Evolutionary conservation across 306 rosid genomes (phyloP).

Genomic region (Calophaca sinica): DNA sequence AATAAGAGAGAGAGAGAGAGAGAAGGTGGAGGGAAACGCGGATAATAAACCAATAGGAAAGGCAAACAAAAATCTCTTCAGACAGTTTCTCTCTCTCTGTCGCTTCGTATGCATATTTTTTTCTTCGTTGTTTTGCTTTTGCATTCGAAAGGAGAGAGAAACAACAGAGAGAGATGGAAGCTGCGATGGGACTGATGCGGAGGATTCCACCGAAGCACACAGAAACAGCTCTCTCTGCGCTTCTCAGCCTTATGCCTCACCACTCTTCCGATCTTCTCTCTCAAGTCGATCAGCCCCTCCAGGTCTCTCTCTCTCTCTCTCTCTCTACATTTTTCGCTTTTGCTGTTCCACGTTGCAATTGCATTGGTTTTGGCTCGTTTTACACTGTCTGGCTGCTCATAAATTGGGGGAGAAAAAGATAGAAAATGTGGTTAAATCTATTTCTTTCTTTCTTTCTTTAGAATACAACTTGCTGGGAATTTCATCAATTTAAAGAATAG

Average conservation of each 20-base stretch:
- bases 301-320: slow-evolving; percentile 57
- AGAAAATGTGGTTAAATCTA: not conserved
- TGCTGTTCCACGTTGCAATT: not conserved
- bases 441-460: not conserved
- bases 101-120: not conserved
- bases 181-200: slow-evolving; percentile 97
- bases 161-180: slow-evolving; percentile 63
- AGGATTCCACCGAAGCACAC: slow-evolving; percentile 89
- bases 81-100: slow-evolving; percentile 3
- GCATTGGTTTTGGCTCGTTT: not conserved
- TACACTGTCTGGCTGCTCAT: not conserved
- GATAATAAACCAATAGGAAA: not conserved
- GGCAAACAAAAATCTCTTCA: slow-evolving; percentile 30
- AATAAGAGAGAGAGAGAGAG: too few relatives aligned
- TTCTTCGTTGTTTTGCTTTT: not conserved
- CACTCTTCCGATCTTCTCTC: slow-evolving; percentile 96
- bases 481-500: slow-evolving; percentile 3
- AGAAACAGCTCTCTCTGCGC: slow-evolving; percentile 94
- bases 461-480: not conserved
- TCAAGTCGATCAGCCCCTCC: slow-evolving; percentile 99
- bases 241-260: slow-evolving; percentile 84
- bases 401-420: not conserved
- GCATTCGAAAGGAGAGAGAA: slow-evolving; percentile 10
- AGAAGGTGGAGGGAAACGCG: too few relatives aligned
- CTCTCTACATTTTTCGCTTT: slow-evolving; percentile 19